These are phyloP conservation scores for Galerina sulciceps DNA, from an alignment of 768 basidiomycete species.

Conservation along the genomic window DNA sequence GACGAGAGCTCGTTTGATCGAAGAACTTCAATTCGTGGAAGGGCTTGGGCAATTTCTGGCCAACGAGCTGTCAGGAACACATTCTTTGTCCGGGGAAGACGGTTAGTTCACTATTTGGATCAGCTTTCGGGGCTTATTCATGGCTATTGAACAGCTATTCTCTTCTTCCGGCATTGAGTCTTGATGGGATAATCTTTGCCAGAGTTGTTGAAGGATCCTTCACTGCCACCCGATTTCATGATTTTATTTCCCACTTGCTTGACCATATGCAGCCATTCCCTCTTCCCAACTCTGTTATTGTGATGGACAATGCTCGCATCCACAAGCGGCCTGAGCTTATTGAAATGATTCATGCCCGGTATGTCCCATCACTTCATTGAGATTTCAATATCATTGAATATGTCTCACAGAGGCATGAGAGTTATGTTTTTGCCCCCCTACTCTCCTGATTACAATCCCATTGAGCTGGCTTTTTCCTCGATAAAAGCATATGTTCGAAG, in stretches of 20 bases:
- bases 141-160: conserved; percentile 28
- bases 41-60: conserved; percentile 29
- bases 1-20: conserved; percentile 38
- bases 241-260: conserved; percentile 37
- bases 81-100: conserved; percentile 30
- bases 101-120: conserved; percentile 7
- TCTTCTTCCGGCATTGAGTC: conserved; percentile 29
- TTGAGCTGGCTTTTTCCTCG: conserved; percentile 30
- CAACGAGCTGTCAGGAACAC: conserved; percentile 17
- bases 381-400: background rate
- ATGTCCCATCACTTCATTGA: background rate
- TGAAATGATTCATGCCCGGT: conserved; percentile 12
- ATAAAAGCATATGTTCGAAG: conserved; percentile 15
- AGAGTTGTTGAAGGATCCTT: conserved; percentile 33
- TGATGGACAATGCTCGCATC: conserved; percentile 24
- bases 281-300: conserved; percentile 29
- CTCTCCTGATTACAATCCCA: conserved; percentile 42
- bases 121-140: background rate
- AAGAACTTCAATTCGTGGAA: conserved; percentile 22
- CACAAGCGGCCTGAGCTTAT: conserved; percentile 12
- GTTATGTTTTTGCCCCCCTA: conserved; percentile 37
- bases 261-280: conserved; percentile 42
- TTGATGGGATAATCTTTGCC: conserved; percentile 28
- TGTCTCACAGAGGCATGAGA: conserved; percentile 21
- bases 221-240: conserved; percentile 25